These are phyloP conservation scores for Neonectria faginata DNA, from an alignment of 2,329 filamentous ascomycete genomes.

Conservation along the genomic window DNA sequence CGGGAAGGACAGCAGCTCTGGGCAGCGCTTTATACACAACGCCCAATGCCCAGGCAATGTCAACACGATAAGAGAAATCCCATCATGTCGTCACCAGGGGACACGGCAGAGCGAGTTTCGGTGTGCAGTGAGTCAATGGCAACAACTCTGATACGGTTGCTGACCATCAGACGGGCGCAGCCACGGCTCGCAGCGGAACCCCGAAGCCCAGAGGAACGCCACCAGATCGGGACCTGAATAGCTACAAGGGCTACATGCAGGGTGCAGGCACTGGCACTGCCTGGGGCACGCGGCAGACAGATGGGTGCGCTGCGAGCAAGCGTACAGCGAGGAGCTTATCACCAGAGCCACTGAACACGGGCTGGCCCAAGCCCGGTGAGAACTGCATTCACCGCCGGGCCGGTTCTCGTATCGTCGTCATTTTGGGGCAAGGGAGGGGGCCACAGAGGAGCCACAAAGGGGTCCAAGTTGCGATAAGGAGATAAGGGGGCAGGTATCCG, in stretches of 20 bases:
- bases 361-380: slow-evolving; percentile 29
- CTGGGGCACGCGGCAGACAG: slow-evolving; percentile 29
- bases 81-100: slow-evolving; percentile 26
- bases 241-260: slow-evolving; percentile 13
- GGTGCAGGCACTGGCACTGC: slow-evolving; percentile 21
- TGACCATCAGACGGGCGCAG: slow-evolving; percentile 32
- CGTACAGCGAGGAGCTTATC: slow-evolving; percentile 29
- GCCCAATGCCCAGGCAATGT: slow-evolving; percentile 8
- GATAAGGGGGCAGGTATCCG: slow-evolving; percentile 24
- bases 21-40: slow-evolving; percentile 39
- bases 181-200: slow-evolving; percentile 19
- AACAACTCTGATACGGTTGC: slow-evolving; percentile 29
- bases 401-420: slow-evolving; percentile 44
- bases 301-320: slow-evolving; percentile 18
- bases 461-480: slow-evolving; percentile 31
- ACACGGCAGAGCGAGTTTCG: slow-evolving; percentile 22
- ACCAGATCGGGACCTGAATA: slow-evolving; percentile 43
- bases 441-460: slow-evolving; percentile 17
- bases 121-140: slow-evolving; percentile 25
- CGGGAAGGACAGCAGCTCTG: slow-evolving; percentile 25
- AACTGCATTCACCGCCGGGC: slow-evolving; percentile 45
- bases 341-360: slow-evolving; percentile 32
- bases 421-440: slow-evolving; percentile 32
- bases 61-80: slow-evolving; percentile 25
- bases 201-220: slow-evolving; percentile 33